Conservation (phyloP, 176 grass and related monocot genomes). For the Rhynchospora pubera region DNA sequence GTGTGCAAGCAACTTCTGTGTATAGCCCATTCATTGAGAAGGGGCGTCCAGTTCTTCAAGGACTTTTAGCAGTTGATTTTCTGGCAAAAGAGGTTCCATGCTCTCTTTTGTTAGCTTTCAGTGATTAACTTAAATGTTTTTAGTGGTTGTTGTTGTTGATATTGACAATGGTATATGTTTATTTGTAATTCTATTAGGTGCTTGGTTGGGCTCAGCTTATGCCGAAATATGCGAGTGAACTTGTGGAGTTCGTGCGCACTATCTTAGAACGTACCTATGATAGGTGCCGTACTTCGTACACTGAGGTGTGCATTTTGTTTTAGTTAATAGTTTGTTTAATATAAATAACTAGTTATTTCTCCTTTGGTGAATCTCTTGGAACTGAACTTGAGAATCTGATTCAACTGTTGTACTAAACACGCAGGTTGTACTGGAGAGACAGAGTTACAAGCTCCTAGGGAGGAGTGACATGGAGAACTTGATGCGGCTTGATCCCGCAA, state of each 20-base stretch:
- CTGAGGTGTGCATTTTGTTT: conserved; percentile 49
- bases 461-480: conserved; percentile 92
- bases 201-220: conserved; percentile 87
- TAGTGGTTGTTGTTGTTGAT: conserved; percentile 26
- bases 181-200: conserved; percentile 39
- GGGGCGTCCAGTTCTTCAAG: conserved; percentile 87
- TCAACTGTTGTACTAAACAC: conserved; percentile 29
- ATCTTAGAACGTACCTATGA: conserved; percentile 95
- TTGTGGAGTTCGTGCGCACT: conserved; percentile 88
- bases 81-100: conserved; percentile 74
- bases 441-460: conserved; percentile 91
- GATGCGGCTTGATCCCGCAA: conserved; percentile 80
- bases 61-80: conserved; percentile 68
- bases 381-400: conserved; percentile 20
- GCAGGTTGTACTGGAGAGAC: conserved; percentile 93
- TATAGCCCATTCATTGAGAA: conserved; percentile 67
- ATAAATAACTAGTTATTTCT: conserved; percentile 8
- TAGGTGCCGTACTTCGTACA: conserved; percentile 92
- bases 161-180: conserved; percentile 20
- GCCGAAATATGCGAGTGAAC: conserved; percentile 90
- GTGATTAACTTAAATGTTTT: not conserved
- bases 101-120: not conserved
- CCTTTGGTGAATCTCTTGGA: not conserved
- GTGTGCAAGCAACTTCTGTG: conserved; percentile 54
- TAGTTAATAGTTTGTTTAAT: not conserved